A percentile compares a stretch with the other conserved stretches of the same genome.
Conservation (phyloP, 2,329 filamentous ascomycete genomes). For the Lasiodiplodia citricola region DNA sequence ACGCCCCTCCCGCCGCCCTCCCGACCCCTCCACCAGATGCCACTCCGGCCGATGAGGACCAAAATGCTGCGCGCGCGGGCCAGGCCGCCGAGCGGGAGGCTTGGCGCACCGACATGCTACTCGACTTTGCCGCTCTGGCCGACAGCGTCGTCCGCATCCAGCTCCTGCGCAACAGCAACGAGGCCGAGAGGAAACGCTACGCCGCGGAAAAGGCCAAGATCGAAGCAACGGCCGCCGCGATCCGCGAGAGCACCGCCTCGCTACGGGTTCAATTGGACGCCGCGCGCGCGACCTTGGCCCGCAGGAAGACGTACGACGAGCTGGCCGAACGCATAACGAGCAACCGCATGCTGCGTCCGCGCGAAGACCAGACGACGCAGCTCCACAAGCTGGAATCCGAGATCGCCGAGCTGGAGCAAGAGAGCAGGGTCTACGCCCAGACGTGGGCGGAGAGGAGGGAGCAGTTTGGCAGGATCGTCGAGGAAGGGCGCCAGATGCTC, state of each 20-base stretch:
- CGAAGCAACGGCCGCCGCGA: slow-evolving; percentile 74
- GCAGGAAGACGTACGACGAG: slow-evolving; percentile 86
- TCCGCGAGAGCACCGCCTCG: slow-evolving; percentile 74
- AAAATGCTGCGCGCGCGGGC: slow-evolving; percentile 48
- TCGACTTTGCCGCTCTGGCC: slow-evolving; percentile 89
- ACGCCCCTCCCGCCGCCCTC: slow-evolving; percentile 60
- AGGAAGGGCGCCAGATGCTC: slow-evolving; percentile 85
- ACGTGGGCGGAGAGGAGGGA: slow-evolving; percentile 86
- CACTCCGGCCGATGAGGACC: slow-evolving; percentile 48
- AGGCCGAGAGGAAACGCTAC: slow-evolving; percentile 82
- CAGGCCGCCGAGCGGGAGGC: slow-evolving; percentile 61
- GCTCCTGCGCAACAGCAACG: slow-evolving; percentile 82
- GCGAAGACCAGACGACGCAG: slow-evolving; percentile 81
- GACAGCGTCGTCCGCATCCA: slow-evolving; percentile 86
- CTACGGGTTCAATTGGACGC: slow-evolving; percentile 77
- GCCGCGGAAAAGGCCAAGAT: slow-evolving; percentile 80
- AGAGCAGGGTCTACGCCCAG: slow-evolving; percentile 78
- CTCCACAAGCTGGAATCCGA: slow-evolving; percentile 85
- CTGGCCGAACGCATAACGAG: slow-evolving; percentile 85
- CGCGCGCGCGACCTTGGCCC: slow-evolving; percentile 71
- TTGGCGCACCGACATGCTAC: slow-evolving; percentile 80
- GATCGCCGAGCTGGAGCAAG: slow-evolving; percentile 83
- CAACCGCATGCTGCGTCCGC: slow-evolving; percentile 77
- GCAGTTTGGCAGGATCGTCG: slow-evolving; percentile 87
- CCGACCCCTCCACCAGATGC: slow-evolving; percentile 72